Evolutionary conservation across 2,329 filamentous ascomycete species (phyloP).

Genomic region (Aureobasidium sp.): DNA sequence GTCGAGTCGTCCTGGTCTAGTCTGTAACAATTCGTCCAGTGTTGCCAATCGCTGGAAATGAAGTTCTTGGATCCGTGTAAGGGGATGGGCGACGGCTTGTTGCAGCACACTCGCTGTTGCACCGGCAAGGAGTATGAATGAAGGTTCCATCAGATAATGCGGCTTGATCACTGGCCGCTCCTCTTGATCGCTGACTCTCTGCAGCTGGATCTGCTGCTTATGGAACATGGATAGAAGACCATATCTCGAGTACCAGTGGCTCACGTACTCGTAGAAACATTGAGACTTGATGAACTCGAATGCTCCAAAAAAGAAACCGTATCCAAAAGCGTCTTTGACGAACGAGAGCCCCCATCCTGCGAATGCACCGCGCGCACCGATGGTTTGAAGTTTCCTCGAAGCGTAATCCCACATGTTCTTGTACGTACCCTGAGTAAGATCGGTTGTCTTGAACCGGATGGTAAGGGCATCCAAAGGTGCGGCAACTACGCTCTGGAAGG

Average conservation of each 20-base stretch:
- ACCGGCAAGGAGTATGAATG: slow-evolving; percentile 61
- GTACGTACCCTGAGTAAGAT: slow-evolving; percentile 51
- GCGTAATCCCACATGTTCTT: slow-evolving; percentile 68
- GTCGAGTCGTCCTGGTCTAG: slow-evolving; percentile 20
- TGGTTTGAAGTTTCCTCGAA: slow-evolving; percentile 57
- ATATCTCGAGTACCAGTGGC: slow-evolving; percentile 54
- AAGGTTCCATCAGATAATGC: slow-evolving; percentile 66
- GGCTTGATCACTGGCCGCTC: slow-evolving; percentile 51
- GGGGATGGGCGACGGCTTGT: slow-evolving; percentile 60
- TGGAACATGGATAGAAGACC: slow-evolving; percentile 26
- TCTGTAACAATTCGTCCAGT: slow-evolving; percentile 48
- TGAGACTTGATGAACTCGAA: slow-evolving; percentile 73
- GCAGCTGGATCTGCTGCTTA: slow-evolving; percentile 23
- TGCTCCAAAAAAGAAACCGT: slow-evolving; percentile 62
- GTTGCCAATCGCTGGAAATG: slow-evolving; percentile 67
- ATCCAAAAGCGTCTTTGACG: slow-evolving; percentile 60
- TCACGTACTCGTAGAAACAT: slow-evolving; percentile 61
- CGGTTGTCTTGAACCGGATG: slow-evolving; percentile 57
- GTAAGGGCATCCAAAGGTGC: slow-evolving; percentile 70
- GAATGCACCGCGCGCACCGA: slow-evolving; percentile 63
- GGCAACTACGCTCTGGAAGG: slow-evolving; percentile 60
- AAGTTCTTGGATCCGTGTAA: slow-evolving; percentile 60
- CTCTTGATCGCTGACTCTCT: slow-evolving; percentile 18
- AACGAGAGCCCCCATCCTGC: slow-evolving; percentile 63
- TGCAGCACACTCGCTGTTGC: slow-evolving; percentile 59